phyloP scores from a whole-genome alignment of 805 yeast genomes.

The Diddensiella santjacobensis region DNA sequence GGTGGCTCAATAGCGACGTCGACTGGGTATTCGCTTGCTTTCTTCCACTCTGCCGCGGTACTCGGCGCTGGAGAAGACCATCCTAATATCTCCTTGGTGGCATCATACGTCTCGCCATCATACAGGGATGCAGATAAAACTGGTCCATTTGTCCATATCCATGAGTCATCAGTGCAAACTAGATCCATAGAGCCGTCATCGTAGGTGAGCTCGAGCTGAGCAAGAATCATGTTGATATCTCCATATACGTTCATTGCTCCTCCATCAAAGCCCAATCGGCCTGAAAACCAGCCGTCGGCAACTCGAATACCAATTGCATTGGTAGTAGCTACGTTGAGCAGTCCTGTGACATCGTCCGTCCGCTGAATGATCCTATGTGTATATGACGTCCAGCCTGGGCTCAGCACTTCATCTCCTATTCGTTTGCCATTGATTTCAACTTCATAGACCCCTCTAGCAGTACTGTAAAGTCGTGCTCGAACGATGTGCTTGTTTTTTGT shows the following conservation, averaged over 20 bases:
- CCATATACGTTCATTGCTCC: constrained; percentile 28
- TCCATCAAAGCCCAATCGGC: constrained; percentile 28
- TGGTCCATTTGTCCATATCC: constrained; percentile 26
- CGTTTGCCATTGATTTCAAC: constrained; percentile 25
- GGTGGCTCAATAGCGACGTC: constrained; percentile 13
- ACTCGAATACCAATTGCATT: constrained; percentile 26
- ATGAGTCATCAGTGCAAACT: constrained; percentile 23
- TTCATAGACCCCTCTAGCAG: constrained; percentile 28
- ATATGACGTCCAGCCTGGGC: constrained; percentile 32
- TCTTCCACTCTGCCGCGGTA: background rate
- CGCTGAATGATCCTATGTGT: constrained; percentile 25
- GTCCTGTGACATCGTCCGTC: constrained; percentile 23
- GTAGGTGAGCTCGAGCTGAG: constrained; percentile 21
- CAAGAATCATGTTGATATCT: constrained; percentile 20
- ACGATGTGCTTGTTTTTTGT: background rate
- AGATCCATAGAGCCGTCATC: constrained; percentile 17
- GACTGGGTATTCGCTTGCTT: background rate
- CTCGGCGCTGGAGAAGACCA: constrained; percentile 17
- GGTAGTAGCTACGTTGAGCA: constrained; percentile 8
- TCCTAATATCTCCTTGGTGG: constrained; percentile 19
- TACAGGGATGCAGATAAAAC: constrained; percentile 24
- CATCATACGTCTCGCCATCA: constrained; percentile 30
- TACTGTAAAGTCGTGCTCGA: constrained; percentile 20
- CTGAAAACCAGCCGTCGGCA: constrained; percentile 31
- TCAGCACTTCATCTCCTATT: constrained; percentile 24